Evolutionary conservation across 257 asterid genomes (phyloP).

Genomic region (Cinchona pubescens): DNA sequence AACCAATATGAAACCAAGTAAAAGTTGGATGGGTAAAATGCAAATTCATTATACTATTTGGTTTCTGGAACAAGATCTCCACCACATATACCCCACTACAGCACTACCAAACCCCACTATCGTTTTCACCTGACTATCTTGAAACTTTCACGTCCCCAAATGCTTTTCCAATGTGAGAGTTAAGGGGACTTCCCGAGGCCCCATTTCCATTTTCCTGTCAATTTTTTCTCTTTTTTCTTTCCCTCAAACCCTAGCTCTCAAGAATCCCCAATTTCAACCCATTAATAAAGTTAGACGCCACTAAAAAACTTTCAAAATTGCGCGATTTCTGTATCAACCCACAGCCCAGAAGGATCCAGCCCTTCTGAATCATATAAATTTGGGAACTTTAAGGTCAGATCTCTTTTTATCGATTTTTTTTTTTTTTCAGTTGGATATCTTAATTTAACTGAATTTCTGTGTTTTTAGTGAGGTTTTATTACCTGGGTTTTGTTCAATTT

Average conservation of each 20-base stretch:
- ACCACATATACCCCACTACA: not conserved
- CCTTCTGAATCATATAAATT: not conserved
- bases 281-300: not conserved
- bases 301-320: not conserved
- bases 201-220: not conserved
- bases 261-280: not conserved
- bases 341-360: constrained; percentile 13
- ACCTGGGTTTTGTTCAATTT: constrained; percentile 2
- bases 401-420: not conserved
- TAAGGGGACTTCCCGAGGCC: constrained; percentile 9
- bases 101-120: not conserved
- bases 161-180: constrained; percentile 17
- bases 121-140: not conserved
- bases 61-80: not conserved
- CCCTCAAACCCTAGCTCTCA: not conserved
- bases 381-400: constrained; percentile 31
- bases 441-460: not conserved
- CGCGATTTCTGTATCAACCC: constrained; percentile 8
- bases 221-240: not conserved
- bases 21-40: not conserved
- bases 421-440: not conserved
- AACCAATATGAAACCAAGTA: not conserved
- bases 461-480: not conserved
- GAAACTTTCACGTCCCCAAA: not conserved
- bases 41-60: not conserved